Evolutionary conservation across 768 basidiomycete species (phyloP).

Genomic region (Lactifluus echinatus): DNA sequence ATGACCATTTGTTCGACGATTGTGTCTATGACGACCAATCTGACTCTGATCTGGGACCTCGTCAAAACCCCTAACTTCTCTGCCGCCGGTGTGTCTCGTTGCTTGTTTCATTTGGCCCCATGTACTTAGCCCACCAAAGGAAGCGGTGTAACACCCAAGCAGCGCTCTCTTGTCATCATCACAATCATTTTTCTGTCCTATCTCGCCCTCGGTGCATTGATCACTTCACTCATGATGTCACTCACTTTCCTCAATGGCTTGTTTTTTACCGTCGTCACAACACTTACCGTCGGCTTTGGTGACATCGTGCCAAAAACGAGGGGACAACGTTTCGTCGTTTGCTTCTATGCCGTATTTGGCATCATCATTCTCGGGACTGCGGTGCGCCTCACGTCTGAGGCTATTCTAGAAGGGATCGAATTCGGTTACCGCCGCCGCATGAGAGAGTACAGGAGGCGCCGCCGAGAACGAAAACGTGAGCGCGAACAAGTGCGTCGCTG

Average conservation of each 20-base stretch:
- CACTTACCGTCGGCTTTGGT: conserved; percentile 67
- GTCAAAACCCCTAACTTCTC: conserved; percentile 51
- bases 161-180: conserved; percentile 70
- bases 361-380: conserved; percentile 47
- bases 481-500: conserved; percentile 44
- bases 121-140: conserved; percentile 33
- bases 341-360: conserved; percentile 49
- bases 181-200: conserved; percentile 68
- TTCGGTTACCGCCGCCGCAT: conserved; percentile 53
- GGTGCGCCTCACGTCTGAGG: conserved; percentile 35
- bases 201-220: conserved; percentile 61
- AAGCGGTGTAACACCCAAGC: conserved; percentile 73
- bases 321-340: conserved; percentile 49
- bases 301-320: conserved; percentile 52
- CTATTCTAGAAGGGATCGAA: conserved; percentile 63
- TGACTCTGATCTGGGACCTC: conserved; percentile 59
- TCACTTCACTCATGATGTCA: conserved; percentile 43
- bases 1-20: conserved; percentile 68
- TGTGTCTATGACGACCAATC: conserved; percentile 53
- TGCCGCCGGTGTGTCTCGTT: conserved; percentile 41
- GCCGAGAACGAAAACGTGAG: conserved; percentile 36
- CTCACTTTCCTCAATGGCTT: conserved; percentile 63
- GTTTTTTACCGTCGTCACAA: conserved; percentile 69
- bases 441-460: conserved; percentile 35
- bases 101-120: background rate